Percentiles rank a stretch among this genome's conserved stretches.
Evolutionary conservation across 1,284 basidiomycete species (phyloP).

Genomic region (Cryptococcus deneoformans): DNA sequence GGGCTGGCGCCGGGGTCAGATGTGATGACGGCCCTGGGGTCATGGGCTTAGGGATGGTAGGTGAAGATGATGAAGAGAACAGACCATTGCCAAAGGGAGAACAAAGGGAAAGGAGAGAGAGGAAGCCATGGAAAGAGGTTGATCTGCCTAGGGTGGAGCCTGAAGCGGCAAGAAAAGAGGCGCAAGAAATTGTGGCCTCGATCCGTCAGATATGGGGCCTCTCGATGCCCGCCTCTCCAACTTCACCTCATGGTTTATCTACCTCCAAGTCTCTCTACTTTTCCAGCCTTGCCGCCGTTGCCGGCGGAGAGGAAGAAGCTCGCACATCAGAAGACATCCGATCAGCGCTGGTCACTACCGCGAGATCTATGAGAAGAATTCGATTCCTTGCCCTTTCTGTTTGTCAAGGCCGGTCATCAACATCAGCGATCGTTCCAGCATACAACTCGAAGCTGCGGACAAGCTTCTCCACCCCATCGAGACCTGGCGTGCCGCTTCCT

Average conservation of each 20-base stretch:
- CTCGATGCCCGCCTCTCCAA: slow-evolving; percentile 10
- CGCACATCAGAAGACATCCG: slow-evolving; percentile 13
- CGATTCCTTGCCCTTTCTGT: slow-evolving; percentile 30
- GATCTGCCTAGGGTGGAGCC: slow-evolving; percentile 31
- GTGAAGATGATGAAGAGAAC: slow-evolving; percentile 33
- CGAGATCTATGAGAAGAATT: slow-evolving; percentile 33
- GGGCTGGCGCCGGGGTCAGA: slow-evolving; percentile 34
- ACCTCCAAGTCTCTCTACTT: slow-evolving; percentile 10
- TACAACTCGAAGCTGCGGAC: slow-evolving; percentile 3
- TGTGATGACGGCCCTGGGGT: not conserved
- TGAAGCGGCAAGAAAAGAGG: slow-evolving; percentile 28
- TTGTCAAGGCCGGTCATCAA: slow-evolving; percentile 7
- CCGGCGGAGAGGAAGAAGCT: not conserved
- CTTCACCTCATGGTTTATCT: slow-evolving; percentile 5
- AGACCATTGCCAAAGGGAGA: slow-evolving; percentile 5
- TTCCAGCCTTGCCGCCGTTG: slow-evolving; percentile 2
- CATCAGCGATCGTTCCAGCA: slow-evolving; percentile 7
- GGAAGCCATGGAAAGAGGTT: slow-evolving; percentile 42
- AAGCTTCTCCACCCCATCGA: slow-evolving; percentile 35
- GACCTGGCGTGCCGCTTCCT: slow-evolving; percentile 22
- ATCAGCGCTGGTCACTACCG: slow-evolving; percentile 25
- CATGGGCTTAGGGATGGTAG: slow-evolving; percentile 5
- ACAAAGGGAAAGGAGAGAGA: slow-evolving; percentile 7
- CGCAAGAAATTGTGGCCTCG: slow-evolving; percentile 14
- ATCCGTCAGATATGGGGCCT: slow-evolving; percentile 25